Evolutionary conservation across 2,329 filamentous ascomycete genomes (phyloP).

Genomic region (Lachnellula arida): DNA sequence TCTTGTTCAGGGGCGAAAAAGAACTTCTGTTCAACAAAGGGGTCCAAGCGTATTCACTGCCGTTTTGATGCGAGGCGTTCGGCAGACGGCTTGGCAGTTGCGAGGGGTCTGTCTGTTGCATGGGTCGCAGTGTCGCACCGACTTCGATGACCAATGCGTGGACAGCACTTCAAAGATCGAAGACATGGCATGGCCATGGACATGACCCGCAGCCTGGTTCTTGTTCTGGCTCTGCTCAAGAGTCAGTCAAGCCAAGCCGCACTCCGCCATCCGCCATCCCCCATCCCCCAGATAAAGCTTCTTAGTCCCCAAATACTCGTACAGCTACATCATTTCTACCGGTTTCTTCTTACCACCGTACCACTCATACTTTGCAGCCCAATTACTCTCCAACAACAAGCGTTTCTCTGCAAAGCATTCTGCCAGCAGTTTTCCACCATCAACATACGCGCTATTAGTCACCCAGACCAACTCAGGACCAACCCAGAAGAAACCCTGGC

Average conservation of each 20-base stretch:
- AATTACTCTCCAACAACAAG: too few relatives aligned
- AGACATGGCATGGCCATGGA: too few relatives aligned
- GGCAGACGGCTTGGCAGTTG: neutral
- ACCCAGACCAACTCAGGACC: neutral
- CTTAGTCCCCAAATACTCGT: conserved; percentile 3
- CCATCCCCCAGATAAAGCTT: conserved; percentile 1
- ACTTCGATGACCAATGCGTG: too few relatives aligned
- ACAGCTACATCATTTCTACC: conserved; percentile 14
- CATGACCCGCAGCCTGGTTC: too few relatives aligned
- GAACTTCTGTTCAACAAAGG: too few relatives aligned
- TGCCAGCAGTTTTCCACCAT: neutral
- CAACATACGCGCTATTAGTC: neutral
- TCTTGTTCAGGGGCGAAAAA: too few relatives aligned
- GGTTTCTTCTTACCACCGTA: conserved; percentile 8
- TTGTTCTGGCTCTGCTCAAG: too few relatives aligned
- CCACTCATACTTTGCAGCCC: neutral
- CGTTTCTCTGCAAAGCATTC: too few relatives aligned
- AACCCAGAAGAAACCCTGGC: neutral
- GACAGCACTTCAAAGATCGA: too few relatives aligned
- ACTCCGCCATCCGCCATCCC: too few relatives aligned
- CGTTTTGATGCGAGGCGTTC: neutral
- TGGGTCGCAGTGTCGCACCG: too few relatives aligned
- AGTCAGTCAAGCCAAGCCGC: neutral
- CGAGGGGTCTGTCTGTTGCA: neutral
- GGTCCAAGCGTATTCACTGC: neutral